Conservation (phyloP, 352 stramenopile species). For the Phytophthora sojae region DNA sequence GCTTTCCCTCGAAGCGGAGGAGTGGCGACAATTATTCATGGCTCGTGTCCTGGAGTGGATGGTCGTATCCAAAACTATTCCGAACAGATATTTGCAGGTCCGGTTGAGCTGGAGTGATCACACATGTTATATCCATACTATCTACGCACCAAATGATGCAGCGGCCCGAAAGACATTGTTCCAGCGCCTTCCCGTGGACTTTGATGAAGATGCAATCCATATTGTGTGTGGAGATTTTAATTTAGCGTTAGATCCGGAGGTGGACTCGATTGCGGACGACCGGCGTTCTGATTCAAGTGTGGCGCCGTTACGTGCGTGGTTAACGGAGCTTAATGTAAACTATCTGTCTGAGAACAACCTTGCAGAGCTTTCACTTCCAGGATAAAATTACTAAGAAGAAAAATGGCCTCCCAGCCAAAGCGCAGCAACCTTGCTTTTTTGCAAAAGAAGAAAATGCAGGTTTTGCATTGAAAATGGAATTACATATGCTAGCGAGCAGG, state of each 20-base stretch:
- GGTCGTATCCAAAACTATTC: no score
- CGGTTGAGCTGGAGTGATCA: background rate
- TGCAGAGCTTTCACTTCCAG: no score
- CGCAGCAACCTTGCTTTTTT: no score
- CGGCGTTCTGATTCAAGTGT: background rate
- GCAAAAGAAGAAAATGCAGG: no score
- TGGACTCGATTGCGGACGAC: background rate
- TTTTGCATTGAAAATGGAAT: no score
- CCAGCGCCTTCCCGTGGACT: background rate
- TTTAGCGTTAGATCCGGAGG: background rate
- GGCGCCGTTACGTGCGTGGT: background rate
- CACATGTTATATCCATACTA: constrained; percentile 12
- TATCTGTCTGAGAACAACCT: no score
- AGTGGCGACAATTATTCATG: constrained; percentile 11
- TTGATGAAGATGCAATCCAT: constrained; percentile 5
- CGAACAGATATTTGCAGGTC: no score
- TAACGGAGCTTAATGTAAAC: background rate
- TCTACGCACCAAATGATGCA: constrained; percentile 16
- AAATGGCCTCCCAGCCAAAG: no score
- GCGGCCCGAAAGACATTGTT: constrained; percentile 1
- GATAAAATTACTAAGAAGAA: no score
- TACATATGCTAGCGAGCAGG: no score
- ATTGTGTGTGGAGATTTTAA: constrained; percentile 14
- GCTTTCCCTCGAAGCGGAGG: constrained; percentile 5
- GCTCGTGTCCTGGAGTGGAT: constrained; percentile 4